Base-by-base conservation (phyloP, 306 rosid genomes). In the Purshia tridentata region DNA sequence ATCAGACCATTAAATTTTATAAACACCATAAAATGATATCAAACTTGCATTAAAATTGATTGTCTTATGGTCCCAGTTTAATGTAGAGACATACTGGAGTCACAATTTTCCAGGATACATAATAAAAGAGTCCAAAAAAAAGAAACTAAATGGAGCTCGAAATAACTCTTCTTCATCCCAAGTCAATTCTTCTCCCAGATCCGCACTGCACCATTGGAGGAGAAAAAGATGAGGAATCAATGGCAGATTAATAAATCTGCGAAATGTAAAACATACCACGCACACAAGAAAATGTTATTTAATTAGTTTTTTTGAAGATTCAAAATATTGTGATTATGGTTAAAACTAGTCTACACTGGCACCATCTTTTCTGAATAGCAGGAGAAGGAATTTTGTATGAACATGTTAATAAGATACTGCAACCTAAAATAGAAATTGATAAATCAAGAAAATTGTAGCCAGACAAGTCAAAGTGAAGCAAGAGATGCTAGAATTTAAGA, bases 141-240 rank as follows among this genome's bases (percentile, higher is more conserved):
- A 20, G 11, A 48, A 15, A 68, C 22, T 50, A 50, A 0, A 42
- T 6, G 11, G 19, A 42, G 63, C 35, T 51, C 48, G 13, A 8
- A 16, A 60, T 9, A 3, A 65, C 37, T 67, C 49, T 19, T 53
- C 47, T 54, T 72, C 81, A 49, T 18, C 60, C 29, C 22, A 52
- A 9, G 51, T 20, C 40, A n/a, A 57, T 19, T 69, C 67, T 41
- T 6, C 47, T 50, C 20, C 56, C 57, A 18, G 14, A 22, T 20
- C 22, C 9, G 15, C 59, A 62, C 65, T 60, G 75, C 64, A 22
- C 13, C 8, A 52, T 3, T 18, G n/a, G 3, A 59, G 44, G 23
- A 66, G 7, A 4, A 12, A 15, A 67, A 15, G 5, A 57, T 54
- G 40, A 39, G 22, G 8, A 41, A 54, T 0, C 11, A 18, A 65